Percentiles rank a stretch among this genome's conserved stretches.
These are phyloP conservation scores for Penicillium sp. DNA, from an alignment of 2,329 filamentous ascomycete genomes.

Conservation along the genomic window DNA sequence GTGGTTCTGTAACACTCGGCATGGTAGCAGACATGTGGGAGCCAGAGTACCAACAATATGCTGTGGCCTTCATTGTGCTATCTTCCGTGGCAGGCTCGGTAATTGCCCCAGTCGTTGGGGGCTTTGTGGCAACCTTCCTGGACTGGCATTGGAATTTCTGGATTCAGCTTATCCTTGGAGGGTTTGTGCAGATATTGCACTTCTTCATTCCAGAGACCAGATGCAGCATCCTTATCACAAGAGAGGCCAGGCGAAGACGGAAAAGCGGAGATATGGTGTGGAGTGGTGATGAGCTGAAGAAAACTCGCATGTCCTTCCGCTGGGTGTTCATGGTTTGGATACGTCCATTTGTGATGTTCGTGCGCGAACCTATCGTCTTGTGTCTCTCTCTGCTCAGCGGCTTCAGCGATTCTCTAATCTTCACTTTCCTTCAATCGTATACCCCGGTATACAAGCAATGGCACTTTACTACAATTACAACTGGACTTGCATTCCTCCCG, in stretches of 20 bases:
- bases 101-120: conserved; percentile 52
- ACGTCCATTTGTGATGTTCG: conserved; percentile 64
- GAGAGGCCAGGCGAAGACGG: conserved; percentile 57
- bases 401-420: conserved; percentile 65
- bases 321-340: conserved; percentile 60
- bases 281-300: conserved; percentile 69
- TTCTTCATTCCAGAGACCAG: conserved; percentile 58
- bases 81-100: conserved; percentile 56
- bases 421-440: conserved; percentile 66
- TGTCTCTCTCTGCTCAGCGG: conserved; percentile 63
- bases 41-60: conserved; percentile 58
- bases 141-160: conserved; percentile 64
- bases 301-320: conserved; percentile 54
- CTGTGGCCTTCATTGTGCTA: conserved; percentile 61
- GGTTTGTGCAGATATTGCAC: conserved; percentile 53
- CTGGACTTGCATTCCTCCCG: conserved; percentile 57
- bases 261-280: conserved; percentile 62
- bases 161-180: conserved; percentile 61
- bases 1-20: conserved; percentile 64
- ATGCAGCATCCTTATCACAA: conserved; percentile 57
- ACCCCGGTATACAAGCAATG: conserved; percentile 60
- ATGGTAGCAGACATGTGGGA: conserved; percentile 65
- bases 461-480: conserved; percentile 52
- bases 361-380: conserved; percentile 64
- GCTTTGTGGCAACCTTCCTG: conserved; percentile 51